Conservation (phyloP, 495 filamentous ascomycete species). For the Parachaetomium inaequale region DNA sequence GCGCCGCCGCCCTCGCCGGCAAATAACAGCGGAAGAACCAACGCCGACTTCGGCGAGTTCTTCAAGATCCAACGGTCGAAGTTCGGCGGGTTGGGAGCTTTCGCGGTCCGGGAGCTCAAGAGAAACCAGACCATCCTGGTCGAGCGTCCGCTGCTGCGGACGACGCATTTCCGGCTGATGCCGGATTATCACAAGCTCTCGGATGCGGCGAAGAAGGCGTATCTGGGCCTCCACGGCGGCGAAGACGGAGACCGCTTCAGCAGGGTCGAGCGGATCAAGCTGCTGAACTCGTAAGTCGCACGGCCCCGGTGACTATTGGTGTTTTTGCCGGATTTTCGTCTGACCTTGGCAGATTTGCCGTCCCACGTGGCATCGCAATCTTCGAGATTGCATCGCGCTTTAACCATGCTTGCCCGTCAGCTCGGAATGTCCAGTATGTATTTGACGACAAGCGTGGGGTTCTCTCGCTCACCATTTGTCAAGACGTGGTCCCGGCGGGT, state of each 20-base stretch:
- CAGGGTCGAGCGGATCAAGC: constrained; percentile 23
- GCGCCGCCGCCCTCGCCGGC: not conserved
- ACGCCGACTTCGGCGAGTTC: not conserved
- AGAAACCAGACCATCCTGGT: constrained; percentile 26
- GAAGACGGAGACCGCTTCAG: constrained; percentile 15
- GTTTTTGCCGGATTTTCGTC: not conserved
- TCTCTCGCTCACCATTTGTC: constrained; percentile 21
- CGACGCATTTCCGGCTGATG: constrained; percentile 14
- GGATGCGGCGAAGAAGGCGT: constrained; percentile 9
- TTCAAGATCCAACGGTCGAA: constrained; percentile 28
- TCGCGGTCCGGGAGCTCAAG: constrained; percentile 29
- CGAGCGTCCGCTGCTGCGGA: constrained; percentile 27
- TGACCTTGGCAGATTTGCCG: constrained; percentile 25
- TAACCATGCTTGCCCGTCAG: constrained; percentile 35
- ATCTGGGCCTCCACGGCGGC: constrained; percentile 17
- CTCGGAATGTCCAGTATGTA: constrained; percentile 24
- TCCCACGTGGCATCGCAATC: constrained; percentile 24
- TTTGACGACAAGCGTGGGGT: not conserved
- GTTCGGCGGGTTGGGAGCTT: constrained; percentile 32
- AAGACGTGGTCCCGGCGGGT: constrained; percentile 24
- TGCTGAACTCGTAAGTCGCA: constrained; percentile 30
- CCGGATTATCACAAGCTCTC: constrained; percentile 20
- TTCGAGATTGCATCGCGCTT: constrained; percentile 33
- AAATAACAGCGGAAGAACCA: not conserved
- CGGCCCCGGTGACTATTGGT: not conserved